phyloP scores from a whole-genome alignment of 2,329 filamentous ascomycete genomes.

The Aspergillus melleus region DNA sequence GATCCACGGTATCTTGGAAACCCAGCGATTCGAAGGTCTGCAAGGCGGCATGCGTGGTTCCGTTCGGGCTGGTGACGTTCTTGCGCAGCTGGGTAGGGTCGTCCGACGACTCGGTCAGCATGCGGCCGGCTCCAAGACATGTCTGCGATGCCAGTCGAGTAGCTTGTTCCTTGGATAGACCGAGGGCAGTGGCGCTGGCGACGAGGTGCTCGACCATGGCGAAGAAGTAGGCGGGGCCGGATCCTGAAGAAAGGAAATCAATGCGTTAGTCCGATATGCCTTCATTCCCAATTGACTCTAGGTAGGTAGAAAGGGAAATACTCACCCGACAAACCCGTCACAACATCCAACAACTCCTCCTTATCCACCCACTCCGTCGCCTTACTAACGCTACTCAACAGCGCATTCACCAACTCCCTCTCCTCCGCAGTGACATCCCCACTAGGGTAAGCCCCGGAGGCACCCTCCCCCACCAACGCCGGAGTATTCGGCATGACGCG shows the following conservation, averaged over 20 bases:
- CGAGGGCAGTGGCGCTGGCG: constrained; percentile 33
- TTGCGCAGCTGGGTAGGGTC: constrained; percentile 33
- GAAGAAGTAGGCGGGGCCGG: constrained; percentile 39
- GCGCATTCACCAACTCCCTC: constrained; percentile 31
- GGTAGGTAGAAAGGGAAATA: not conserved
- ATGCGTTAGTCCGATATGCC: not conserved
- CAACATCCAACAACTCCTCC: constrained; percentile 36
- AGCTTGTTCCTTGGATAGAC: constrained; percentile 34
- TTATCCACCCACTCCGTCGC: constrained; percentile 37
- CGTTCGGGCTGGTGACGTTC: constrained; percentile 39
- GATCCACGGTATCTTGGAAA: constrained; percentile 32
- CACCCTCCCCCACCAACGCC: constrained; percentile 35
- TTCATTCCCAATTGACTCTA: too few species aligned
- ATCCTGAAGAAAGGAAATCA: constrained; percentile 23
- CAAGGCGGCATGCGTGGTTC: constrained; percentile 34
- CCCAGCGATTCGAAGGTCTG: constrained; percentile 31
- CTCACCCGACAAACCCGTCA: constrained; percentile 37
- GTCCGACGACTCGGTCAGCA: constrained; percentile 33
- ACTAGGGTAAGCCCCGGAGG: constrained; percentile 30
- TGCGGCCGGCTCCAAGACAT: constrained; percentile 37
- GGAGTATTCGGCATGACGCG: constrained; percentile 41
- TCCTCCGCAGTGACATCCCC: constrained; percentile 27
- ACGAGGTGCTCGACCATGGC: constrained; percentile 38
- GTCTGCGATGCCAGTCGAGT: constrained; percentile 35
- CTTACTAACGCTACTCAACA: constrained; percentile 33